Evolutionary conservation across 306 rosid species (phyloP).

Genomic region (Ormosia emarginata): DNA sequence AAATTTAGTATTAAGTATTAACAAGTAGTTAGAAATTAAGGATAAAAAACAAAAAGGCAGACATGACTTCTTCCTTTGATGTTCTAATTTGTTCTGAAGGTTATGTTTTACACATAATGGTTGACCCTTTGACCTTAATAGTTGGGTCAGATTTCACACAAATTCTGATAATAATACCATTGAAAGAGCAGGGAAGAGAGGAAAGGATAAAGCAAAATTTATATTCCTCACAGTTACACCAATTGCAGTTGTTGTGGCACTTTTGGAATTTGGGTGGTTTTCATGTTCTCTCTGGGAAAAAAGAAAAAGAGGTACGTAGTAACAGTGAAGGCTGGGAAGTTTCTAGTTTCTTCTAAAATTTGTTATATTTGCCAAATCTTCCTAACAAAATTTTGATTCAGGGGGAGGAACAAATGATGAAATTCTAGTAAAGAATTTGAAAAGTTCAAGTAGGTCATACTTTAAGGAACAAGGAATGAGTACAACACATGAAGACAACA

Average conservation of each 20-base stretch:
- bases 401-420: conserved; percentile 6
- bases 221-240: neutral
- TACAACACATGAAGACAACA: conserved; percentile 15
- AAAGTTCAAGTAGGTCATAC: neutral
- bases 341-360: neutral
- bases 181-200: neutral
- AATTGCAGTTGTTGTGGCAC: neutral
- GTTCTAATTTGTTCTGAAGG: neutral
- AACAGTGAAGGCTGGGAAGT: neutral
- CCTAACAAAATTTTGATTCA: neutral
- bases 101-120: neutral
- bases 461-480: neutral
- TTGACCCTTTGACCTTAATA: neutral
- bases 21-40: neutral
- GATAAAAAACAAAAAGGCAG: neutral
- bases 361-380: neutral
- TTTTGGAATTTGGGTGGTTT: neutral
- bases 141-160: neutral
- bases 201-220: neutral
- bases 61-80: neutral
- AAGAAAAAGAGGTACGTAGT: neutral
- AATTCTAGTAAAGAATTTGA: conserved; percentile 7
- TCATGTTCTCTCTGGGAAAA: neutral
- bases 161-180: neutral
- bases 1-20: neutral